Conservation (phyloP, 1,139 yeast species). For the Geotrichum phurueaensis region DNA sequence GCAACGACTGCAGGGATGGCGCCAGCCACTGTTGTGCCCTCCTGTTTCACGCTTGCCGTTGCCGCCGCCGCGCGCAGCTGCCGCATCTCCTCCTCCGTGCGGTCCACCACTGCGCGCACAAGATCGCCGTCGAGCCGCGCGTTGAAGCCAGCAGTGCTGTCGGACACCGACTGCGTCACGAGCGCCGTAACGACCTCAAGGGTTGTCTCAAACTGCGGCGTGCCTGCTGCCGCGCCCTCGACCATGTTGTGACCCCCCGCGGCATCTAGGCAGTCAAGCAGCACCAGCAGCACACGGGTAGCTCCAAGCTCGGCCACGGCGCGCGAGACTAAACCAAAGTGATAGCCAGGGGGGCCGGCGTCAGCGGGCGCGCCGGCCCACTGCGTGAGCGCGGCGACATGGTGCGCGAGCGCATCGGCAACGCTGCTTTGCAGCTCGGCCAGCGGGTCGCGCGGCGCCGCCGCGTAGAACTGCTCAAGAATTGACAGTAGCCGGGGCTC, state of each 20-base stretch:
- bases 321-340: conserved; percentile 52
- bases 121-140: conserved; percentile 11
- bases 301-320: conserved; percentile 49
- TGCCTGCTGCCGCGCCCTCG: conserved; percentile 21
- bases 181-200: conserved; percentile 25
- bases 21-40: neutral
- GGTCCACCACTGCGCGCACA: conserved; percentile 1
- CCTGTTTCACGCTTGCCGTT: neutral
- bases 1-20: neutral
- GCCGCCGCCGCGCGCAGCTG: conserved; percentile 4
- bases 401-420: conserved; percentile 23
- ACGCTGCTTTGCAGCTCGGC: neutral
- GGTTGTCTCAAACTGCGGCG: conserved; percentile 22
- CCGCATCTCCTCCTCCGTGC: conserved; percentile 14
- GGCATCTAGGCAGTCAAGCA: conserved; percentile 28
- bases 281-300: conserved; percentile 36
- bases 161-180: conserved; percentile 12
- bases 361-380: conserved; percentile 26
- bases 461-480: conserved; percentile 13
- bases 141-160: neutral
- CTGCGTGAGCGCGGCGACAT: conserved; percentile 23
- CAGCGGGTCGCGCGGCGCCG: neutral
- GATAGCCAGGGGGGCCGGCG: conserved; percentile 28
- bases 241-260: conserved; percentile 11
- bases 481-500: conserved; percentile 15